phyloP scores from a whole-genome alignment of 202 grass and related monocot species.

The Panicum virgatum region DNA sequence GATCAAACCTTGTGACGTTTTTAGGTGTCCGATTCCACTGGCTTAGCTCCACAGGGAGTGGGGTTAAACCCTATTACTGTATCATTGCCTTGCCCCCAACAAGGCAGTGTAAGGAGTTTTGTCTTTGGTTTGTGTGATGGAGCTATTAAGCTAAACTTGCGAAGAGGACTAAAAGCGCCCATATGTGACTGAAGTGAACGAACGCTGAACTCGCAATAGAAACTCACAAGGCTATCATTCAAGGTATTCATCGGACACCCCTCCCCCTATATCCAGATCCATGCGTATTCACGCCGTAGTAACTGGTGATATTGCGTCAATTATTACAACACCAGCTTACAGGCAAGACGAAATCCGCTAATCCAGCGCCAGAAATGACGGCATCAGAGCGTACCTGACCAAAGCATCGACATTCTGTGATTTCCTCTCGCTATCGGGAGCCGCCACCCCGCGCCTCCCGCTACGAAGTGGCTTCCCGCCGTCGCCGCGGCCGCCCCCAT shows the following conservation, averaged over 20 bases:
- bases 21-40: background rate
- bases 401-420: slow-evolving; percentile 87
- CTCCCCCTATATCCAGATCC: slow-evolving; percentile 5
- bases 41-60: background rate
- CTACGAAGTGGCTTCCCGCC: slow-evolving; percentile 27
- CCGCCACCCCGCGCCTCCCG: slow-evolving; percentile 18
- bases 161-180: background rate
- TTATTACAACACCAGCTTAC: background rate
- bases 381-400: slow-evolving; percentile 56
- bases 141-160: background rate
- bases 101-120: background rate
- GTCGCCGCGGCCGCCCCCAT: slow-evolving; percentile 9
- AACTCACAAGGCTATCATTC: background rate
- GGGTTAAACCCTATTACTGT: background rate
- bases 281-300: slow-evolving; percentile 13
- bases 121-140: background rate
- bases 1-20: background rate
- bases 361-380: slow-evolving; percentile 5
- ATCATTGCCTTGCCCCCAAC: slow-evolving; percentile 1
- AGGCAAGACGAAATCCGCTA: background rate
- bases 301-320: slow-evolving; percentile 6
- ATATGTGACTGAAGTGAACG: background rate
- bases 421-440: slow-evolving; percentile 63
- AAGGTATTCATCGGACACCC: background rate
- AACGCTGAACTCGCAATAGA: slow-evolving; percentile 25